phyloP scores from a whole-genome alignment of 768 basidiomycete genomes.

The Amanita exitialis region DNA sequence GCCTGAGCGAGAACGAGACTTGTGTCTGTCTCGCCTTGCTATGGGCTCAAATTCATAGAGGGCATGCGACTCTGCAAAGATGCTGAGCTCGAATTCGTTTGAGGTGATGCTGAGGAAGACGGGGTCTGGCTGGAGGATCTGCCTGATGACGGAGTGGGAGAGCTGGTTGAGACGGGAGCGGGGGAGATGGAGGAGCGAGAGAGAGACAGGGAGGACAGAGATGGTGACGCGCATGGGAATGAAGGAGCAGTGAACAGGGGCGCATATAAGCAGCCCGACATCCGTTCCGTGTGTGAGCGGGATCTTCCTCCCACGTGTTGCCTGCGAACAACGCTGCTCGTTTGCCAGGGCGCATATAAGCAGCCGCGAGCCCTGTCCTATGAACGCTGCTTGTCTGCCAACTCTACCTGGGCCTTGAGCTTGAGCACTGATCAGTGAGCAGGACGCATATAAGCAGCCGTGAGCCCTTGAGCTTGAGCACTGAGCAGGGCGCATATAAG shows the following conservation, averaged over 20 bases:
- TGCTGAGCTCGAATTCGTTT: constrained; percentile 70
- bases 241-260: background rate
- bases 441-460: too few relatives aligned
- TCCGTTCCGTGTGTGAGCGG: constrained; percentile 1
- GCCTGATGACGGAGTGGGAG: constrained; percentile 52
- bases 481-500: too few relatives aligned
- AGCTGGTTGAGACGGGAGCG: constrained; percentile 53
- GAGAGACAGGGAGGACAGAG: constrained; percentile 58
- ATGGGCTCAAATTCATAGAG: constrained; percentile 53
- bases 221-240: constrained; percentile 43
- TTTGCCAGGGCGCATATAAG: too few relatives aligned
- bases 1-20: constrained; percentile 29
- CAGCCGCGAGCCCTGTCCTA: too few relatives aligned
- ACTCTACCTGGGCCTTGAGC: too few relatives aligned
- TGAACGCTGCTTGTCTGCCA: too few relatives aligned
- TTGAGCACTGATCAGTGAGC: too few relatives aligned
- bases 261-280: background rate
- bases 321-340: too few relatives aligned
- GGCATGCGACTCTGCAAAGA: constrained; percentile 54
- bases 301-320: background rate
- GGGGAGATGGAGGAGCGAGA: constrained; percentile 69
- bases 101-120: constrained; percentile 67
- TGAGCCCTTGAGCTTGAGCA: too few relatives aligned
- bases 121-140: constrained; percentile 57
- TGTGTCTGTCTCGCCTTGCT: constrained; percentile 45